phyloP scores from a whole-genome alignment of 495 filamentous ascomycete genomes.

The Alectoria sarmentosa region DNA sequence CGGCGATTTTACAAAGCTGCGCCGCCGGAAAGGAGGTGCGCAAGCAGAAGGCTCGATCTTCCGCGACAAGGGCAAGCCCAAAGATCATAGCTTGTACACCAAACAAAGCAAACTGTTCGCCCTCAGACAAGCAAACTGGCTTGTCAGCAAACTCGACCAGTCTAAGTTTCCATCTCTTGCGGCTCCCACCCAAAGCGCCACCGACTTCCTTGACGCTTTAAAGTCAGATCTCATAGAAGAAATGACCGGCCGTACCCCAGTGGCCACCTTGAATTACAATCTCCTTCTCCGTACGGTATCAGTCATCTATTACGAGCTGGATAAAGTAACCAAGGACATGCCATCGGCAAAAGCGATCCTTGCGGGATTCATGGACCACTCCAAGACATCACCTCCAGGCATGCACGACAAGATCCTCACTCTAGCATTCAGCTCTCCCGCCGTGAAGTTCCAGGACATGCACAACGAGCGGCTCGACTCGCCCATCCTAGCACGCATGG shows the following conservation, averaged over 20 bases:
- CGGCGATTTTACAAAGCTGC: not conserved
- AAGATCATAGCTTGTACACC: not conserved
- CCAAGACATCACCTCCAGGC: not conserved
- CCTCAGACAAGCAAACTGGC: not conserved
- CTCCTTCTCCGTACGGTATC: not conserved
- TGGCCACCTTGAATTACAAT: not conserved
- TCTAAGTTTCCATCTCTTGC: not conserved
- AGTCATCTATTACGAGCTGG: not conserved
- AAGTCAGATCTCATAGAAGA: not conserved
- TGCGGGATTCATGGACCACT: not conserved
- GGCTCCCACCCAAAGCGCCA: not conserved
- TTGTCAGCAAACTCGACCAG: not conserved
- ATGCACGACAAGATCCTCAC: not conserved
- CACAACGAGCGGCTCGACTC: not conserved
- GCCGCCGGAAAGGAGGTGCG: not conserved
- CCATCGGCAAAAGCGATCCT: not conserved
- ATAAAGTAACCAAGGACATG: not conserved
- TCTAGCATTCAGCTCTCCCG: not conserved
- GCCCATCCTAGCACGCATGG: not conserved
- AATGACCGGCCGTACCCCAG: not conserved
- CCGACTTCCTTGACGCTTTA: not conserved
- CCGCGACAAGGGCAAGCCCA: not conserved
- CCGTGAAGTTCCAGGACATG: not conserved
- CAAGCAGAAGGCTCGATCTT: not conserved
- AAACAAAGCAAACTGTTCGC: not conserved